Evolutionary conservation across 1,139 yeast genomes (phyloP).

Genomic region (Geotrichum cucujoidarum): DNA sequence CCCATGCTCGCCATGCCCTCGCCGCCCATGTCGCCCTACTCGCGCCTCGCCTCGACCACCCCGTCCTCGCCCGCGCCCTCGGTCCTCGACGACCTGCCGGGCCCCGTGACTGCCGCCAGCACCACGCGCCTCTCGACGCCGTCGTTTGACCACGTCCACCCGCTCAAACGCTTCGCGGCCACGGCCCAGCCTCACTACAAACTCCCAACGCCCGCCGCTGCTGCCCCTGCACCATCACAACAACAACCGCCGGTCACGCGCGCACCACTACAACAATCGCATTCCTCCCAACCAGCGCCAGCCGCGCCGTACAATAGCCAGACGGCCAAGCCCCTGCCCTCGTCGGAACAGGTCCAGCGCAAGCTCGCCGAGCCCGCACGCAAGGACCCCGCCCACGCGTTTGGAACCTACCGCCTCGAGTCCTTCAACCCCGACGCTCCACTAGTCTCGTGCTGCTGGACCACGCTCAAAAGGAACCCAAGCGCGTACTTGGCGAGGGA

Average conservation of each 20-base stretch:
- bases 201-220: conserved; percentile 4
- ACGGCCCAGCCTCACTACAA: conserved; percentile 2
- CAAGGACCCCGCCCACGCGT: background rate
- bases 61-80: conserved; percentile 2
- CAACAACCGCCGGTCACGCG: no score
- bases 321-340: background rate
- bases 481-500: background rate
- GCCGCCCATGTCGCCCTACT: conserved; percentile 18
- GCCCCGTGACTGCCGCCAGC: background rate
- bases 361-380: conserved; percentile 8
- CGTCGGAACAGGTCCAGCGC: conserved; percentile 5
- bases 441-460: conserved; percentile 6
- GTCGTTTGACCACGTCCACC: conserved; percentile 1
- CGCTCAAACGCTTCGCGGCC: background rate
- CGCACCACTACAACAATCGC: no score
- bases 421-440: conserved; percentile 1
- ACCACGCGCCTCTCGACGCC: conserved; percentile 1
- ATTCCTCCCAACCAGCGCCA: background rate
- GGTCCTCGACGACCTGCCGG: background rate
- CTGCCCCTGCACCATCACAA: no score
- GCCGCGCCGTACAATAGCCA: background rate
- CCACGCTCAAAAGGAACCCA: background rate
- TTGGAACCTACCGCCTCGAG: conserved; percentile 7
- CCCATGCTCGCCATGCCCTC: conserved; percentile 7
- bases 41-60: conserved; percentile 5